phyloP scores from a whole-genome alignment of 345 rosid genomes.

The Arabis hirsuta region DNA sequence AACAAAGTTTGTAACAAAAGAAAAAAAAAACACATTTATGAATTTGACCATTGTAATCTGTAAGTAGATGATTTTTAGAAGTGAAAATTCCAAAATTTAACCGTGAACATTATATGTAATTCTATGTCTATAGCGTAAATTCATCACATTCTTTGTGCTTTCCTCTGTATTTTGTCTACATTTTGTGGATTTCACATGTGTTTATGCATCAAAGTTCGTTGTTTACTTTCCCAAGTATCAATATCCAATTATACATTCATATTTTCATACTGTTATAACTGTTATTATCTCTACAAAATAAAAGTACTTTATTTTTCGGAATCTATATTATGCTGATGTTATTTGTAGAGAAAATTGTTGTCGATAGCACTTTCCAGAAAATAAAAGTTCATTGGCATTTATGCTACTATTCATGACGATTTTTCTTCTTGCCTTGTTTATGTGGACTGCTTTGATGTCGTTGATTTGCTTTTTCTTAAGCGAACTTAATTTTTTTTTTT shows the following conservation, averaged over 20 bases:
- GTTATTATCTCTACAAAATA: neutral
- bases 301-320: neutral
- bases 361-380: too few species aligned
- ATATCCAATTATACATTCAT: neutral
- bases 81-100: conserved; percentile 14
- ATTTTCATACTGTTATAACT: neutral
- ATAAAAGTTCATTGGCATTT: too few species aligned
- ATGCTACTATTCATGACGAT: too few species aligned
- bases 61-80: conserved; percentile 32
- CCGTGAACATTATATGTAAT: neutral
- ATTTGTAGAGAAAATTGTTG: too few species aligned
- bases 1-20: conserved; percentile 20
- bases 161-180: too few species aligned
- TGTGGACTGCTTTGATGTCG: neutral
- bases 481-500: too few species aligned
- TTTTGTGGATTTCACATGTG: too few species aligned
- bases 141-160: too few species aligned
- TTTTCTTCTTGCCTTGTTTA: neutral
- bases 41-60: conserved; percentile 34
- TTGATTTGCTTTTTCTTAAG: neutral
- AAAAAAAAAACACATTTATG: conserved; percentile 2
- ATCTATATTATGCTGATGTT: too few species aligned
- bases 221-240: too few species aligned
- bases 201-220: too few species aligned
- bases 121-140: too few species aligned